Base-by-base conservation (phyloP, 768 basidiomycete genomes). In the Mycena latifolia region DNA sequence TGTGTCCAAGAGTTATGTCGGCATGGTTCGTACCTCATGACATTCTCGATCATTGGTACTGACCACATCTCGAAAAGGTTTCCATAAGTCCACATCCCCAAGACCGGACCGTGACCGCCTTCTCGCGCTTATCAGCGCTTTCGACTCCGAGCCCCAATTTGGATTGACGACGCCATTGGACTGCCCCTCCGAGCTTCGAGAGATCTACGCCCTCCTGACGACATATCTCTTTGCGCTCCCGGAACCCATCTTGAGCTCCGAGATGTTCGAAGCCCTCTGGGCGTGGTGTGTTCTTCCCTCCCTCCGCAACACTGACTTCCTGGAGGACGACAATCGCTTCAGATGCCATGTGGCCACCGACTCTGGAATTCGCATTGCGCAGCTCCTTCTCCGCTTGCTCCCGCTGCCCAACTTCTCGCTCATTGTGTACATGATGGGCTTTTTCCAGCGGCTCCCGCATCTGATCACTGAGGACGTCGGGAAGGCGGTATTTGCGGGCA, bases 1-100 rank as follows among this genome's bases (percentile, higher is more conserved):
- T 81, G 80, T 51, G 75, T 84, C 18, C 80, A 84, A 57, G 81
- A 82, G 69, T 70, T 84, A 6, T 83, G 80, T 69, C 76, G 81
- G 10, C 77, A 78, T 53, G 79, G 82, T 80, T 24, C 27, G 66
- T 62, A 11, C 55, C 10, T 2, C 54, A 5, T 28, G 5, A 28
- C 15, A 14, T 33, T 8, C 14, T 48, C 14, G 33, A 7, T 35
- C 33, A 6, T 11, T 17, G 18, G 15, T n/a, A 35, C 39, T 67
- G 8, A 63, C 50, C 31, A 11, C 47, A 14, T 0, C 15, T 47
- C 25, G 15, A 28, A 12, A 53, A 71, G 61, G 29, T 20, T 53
- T 67, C 58, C 57, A 56, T n/a, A 53, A 39, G 22, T 41, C 25
- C 2, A 51, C 31, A 31, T 43, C 41, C 11, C 50, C 41, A 66